These are phyloP conservation scores for Cucurbita maxima DNA, from an alignment of 306 rosid genomes.

Conservation along the genomic window DNA sequence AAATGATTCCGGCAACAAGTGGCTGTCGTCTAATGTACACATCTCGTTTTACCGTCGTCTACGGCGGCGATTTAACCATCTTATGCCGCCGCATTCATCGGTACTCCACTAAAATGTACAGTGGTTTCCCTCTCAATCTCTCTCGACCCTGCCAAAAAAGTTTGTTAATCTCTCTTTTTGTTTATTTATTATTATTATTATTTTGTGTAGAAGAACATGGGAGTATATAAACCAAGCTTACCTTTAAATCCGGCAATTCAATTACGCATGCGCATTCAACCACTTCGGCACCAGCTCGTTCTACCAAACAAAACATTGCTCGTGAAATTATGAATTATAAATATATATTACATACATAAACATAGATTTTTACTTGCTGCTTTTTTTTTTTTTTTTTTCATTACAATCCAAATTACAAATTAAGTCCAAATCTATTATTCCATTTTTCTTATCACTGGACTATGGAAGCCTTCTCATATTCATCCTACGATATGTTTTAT, in stretches of 20 bases:
- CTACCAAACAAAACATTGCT: constrained; percentile 18
- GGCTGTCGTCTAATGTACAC: neutral
- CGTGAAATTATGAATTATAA: neutral
- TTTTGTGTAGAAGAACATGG: too few species aligned
- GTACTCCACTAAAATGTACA: constrained; percentile 60
- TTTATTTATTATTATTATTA: too few species aligned
- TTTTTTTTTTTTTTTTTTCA: too few species aligned
- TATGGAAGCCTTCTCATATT: too few species aligned
- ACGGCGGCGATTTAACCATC: neutral
- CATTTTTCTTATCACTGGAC: too few species aligned
- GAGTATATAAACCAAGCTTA: neutral
- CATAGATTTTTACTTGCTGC: too few species aligned
- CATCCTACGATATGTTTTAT: too few species aligned
- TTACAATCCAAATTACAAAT: too few species aligned
- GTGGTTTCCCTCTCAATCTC: constrained; percentile 60
- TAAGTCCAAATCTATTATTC: too few species aligned
- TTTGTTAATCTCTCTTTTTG: neutral
- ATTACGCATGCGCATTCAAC: constrained; percentile 90
- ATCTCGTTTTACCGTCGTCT: neutral
- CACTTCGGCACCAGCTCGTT: constrained; percentile 87
- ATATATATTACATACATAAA: neutral
- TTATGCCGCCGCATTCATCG: neutral
- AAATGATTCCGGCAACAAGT: neutral
- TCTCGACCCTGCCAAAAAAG: constrained; percentile 52
- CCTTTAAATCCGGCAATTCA: constrained; percentile 77